phyloP scores from a whole-genome alignment of 176 grass and related monocot species.

The Oryza brachyantha region DNA sequence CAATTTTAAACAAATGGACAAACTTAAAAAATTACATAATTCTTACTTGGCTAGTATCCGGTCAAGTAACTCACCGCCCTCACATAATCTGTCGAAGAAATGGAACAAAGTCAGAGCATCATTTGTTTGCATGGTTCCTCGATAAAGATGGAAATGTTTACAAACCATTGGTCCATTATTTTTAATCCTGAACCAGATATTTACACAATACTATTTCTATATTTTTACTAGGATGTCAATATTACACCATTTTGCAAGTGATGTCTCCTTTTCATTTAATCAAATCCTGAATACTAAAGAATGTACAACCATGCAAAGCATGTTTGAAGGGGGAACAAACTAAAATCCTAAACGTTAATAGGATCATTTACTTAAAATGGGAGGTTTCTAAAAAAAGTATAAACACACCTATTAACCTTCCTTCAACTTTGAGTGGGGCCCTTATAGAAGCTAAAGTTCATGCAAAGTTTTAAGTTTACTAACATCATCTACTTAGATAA shows the following conservation, averaged over 20 bases:
- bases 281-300: background rate
- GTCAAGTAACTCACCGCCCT: conserved; percentile 88
- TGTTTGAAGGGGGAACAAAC: background rate
- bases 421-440: conserved; percentile 10
- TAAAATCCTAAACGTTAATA: conserved; percentile 7
- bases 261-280: background rate
- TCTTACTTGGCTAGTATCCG: conserved; percentile 85
- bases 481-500: background rate
- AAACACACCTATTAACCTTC: background rate
- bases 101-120: conserved; percentile 6
- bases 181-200: background rate
- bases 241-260: background rate
- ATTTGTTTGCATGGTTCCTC: conserved; percentile 5
- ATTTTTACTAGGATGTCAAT: conserved; percentile 7
- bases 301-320: background rate
- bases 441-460: background rate
- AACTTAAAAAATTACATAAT: too few species aligned
- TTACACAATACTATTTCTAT: background rate
- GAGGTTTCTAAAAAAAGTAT: conserved; percentile 6
- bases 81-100: conserved; percentile 64
- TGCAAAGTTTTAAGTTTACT: too few species aligned
- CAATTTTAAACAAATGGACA: too few species aligned
- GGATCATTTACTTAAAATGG: background rate
- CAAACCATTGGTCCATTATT: background rate
- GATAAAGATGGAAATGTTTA: background rate